Evolutionary conservation across 345 rosid genomes (phyloP), one percentile per base, ranked within the genome.

Genomic region (Anacardium occidentale): DNA sequence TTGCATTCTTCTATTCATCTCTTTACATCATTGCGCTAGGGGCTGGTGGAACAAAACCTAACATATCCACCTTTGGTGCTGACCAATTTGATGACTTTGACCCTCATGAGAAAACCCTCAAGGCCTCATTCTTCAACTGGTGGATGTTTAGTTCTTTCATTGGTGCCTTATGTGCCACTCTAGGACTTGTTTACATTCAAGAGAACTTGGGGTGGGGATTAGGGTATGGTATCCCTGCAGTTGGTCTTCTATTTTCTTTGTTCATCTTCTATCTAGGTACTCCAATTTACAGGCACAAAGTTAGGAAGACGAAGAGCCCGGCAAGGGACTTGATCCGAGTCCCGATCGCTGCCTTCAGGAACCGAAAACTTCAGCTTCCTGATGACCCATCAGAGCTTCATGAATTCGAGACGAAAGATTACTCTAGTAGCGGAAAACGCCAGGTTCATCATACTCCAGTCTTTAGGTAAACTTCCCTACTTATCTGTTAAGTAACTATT

Each of bases 121-220:
- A 94, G 68, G 89, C 77, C 58, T 90, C 98, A 4, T 94, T 94
- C 86, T 94, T 94, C 83, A 91, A 94, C 54, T 91, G 97, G 98
- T 94, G 97, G 97, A 85, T 94, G 93, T 91, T 94, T 71, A 90
- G 97, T 79, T 80, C 94, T 5, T 94, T 94, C 76, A 34, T 89
- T 62, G 98, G 96, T 2, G 96, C 90, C 8, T 78, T 94, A 22
- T 69, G 84, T 65, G 97, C 98, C 1, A 91, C 94, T 10, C 74
- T 90, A 8, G 88, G 91, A 17, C 97, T 94, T 12, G 96, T 94
- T 14, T 94, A 91, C 84, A 83, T 94, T 22, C 97, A 94, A 74
- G 98, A 94, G 71, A 94, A 94, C 75, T 59, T 88, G 32, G 97
- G 96, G 0, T 91, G 98, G 98, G 94, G 91, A 20, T 70, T 91